Conservation (phyloP, 2,329 filamentous ascomycete species). For the Daldinia sp. region DNA sequence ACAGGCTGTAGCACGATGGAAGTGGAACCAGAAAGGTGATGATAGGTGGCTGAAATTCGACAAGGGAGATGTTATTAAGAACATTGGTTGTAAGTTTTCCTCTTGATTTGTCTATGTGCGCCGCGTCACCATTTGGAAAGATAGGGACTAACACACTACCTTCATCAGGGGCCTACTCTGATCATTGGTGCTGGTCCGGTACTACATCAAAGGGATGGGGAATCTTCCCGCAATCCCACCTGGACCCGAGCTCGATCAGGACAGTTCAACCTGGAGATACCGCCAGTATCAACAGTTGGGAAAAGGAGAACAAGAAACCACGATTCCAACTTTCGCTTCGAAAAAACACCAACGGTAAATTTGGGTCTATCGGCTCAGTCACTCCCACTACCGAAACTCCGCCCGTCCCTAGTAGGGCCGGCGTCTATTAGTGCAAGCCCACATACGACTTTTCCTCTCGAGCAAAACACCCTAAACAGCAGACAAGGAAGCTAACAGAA, state of each 20-base stretch:
- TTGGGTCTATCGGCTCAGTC: conserved; percentile 24
- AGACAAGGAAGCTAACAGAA: not conserved
- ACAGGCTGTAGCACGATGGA: conserved; percentile 61
- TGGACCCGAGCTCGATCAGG: conserved; percentile 44
- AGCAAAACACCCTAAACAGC: too few relatives aligned
- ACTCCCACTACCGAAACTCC: conserved; percentile 30
- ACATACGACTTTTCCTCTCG: too few relatives aligned
- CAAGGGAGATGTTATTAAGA: conserved; percentile 72
- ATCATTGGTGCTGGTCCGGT: conserved; percentile 49
- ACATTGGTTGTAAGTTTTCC: conserved; percentile 54
- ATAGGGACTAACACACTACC: conserved; percentile 18
- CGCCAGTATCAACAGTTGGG: conserved; percentile 43
- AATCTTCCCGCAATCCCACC: conserved; percentile 47
- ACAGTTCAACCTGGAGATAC: conserved; percentile 39
- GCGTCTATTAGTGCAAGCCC: conserved; percentile 33
- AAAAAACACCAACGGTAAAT: conserved; percentile 39
- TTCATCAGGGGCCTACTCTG: conserved; percentile 42
- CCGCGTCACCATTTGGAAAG: not conserved
- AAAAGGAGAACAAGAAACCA: conserved; percentile 44
- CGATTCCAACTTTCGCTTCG: conserved; percentile 44
- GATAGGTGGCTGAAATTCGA: conserved; percentile 67
- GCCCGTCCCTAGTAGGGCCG: conserved; percentile 30
- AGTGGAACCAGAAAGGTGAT: conserved; percentile 57
- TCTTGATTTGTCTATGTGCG: not conserved
- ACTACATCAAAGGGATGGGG: conserved; percentile 46